phyloP scores from a whole-genome alignment of 2,329 filamentous ascomycete species.

The Aspergillus ustus region DNA sequence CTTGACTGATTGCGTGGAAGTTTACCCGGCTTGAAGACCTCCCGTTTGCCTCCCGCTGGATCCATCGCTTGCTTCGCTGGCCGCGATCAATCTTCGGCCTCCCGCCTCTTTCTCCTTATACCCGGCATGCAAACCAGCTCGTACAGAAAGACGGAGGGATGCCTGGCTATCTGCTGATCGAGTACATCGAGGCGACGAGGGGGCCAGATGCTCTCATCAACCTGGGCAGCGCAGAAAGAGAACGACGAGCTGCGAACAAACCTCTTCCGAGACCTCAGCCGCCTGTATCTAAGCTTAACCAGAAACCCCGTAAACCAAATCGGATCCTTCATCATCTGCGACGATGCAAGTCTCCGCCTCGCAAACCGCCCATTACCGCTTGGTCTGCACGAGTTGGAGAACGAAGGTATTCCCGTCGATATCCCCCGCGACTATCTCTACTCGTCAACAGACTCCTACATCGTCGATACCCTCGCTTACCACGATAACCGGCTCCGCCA shows the following conservation, averaged over 20 bases:
- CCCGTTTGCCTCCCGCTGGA: too few relatives aligned
- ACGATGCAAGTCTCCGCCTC: slow-evolving; percentile 27
- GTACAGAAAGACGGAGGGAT: not conserved
- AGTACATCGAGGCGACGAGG: slow-evolving; percentile 24
- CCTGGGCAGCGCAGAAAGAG: slow-evolving; percentile 24
- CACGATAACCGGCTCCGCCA: slow-evolving; percentile 20
- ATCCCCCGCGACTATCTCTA: slow-evolving; percentile 30
- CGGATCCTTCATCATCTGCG: slow-evolving; percentile 39
- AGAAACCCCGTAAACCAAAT: slow-evolving; percentile 36
- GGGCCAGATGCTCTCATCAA: slow-evolving; percentile 31
- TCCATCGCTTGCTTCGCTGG: too few relatives aligned
- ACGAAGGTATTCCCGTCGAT: slow-evolving; percentile 29
- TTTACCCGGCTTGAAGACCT: not conserved
- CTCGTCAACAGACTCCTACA: slow-evolving; percentile 27
- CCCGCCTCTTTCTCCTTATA: slow-evolving; percentile 13
- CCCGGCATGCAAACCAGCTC: not conserved
- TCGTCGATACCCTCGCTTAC: slow-evolving; percentile 22
- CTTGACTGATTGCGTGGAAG: not conserved
- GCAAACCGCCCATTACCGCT: slow-evolving; percentile 24
- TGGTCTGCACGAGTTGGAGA: slow-evolving; percentile 29
- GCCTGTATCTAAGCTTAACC: slow-evolving; percentile 23
- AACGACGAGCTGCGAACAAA: slow-evolving; percentile 24
- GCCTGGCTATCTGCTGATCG: slow-evolving; percentile 26
- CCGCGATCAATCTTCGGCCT: not conserved
- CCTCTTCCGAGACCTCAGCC: slow-evolving; percentile 24